Percentiles rank a stretch among this genome's conserved stretches.
Conservation (phyloP, 805 yeast genomes). For the Brettanomyces naardenensis region DNA sequence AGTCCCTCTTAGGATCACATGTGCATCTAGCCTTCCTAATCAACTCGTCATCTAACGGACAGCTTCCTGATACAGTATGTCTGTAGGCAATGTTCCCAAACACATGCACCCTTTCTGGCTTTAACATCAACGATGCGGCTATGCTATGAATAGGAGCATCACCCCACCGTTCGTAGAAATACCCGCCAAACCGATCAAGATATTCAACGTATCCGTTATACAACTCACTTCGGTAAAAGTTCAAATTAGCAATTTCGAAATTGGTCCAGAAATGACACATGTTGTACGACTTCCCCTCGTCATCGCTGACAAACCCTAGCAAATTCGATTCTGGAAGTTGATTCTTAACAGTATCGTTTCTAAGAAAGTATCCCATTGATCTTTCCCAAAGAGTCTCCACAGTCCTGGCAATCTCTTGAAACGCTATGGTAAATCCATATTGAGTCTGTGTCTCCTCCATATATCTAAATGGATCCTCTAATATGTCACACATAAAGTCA, state of each 20-base stretch:
- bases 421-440: constrained; percentile 46
- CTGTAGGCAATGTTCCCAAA: constrained; percentile 77
- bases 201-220: constrained; percentile 54
- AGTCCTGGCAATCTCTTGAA: constrained; percentile 42
- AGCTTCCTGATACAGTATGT: constrained; percentile 72
- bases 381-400: constrained; percentile 45
- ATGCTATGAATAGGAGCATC: constrained; percentile 54
- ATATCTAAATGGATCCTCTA: constrained; percentile 47
- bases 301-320: constrained; percentile 55
- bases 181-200: constrained; percentile 66
- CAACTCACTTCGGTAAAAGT: constrained; percentile 49
- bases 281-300: constrained; percentile 56
- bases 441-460: constrained; percentile 42
- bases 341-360: constrained; percentile 14
- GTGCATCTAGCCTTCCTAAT: constrained; percentile 54
- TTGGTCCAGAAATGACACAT: constrained; percentile 81
- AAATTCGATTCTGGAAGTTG: constrained; percentile 24
- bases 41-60: constrained; percentile 61
- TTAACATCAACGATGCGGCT: constrained; percentile 36
- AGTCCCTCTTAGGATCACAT: constrained; percentile 65
- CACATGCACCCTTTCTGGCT: constrained; percentile 59
- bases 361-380: constrained; percentile 36
- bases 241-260: constrained; percentile 66
- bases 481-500: constrained; percentile 43
- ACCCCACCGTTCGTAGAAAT: constrained; percentile 88